phyloP scores from a whole-genome alignment of 179 eudicot genomes.

The Carnegiea gigantea region DNA sequence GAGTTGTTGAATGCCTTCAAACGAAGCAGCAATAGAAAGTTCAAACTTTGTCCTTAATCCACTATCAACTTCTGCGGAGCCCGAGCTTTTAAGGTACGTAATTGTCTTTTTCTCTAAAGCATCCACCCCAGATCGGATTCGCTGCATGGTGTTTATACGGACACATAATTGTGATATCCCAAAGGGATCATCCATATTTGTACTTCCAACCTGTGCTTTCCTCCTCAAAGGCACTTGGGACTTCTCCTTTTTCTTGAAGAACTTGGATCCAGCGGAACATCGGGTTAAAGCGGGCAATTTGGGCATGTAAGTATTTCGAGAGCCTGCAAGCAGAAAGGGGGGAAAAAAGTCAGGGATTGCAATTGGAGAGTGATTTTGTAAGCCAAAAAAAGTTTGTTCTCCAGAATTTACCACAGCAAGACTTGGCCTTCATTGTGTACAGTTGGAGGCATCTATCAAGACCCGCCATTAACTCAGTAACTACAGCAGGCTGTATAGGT shows the following conservation, averaged over 20 bases:
- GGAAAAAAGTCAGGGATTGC: conserved; percentile 6
- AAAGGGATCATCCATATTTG: conserved; percentile 41
- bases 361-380: too few relatives aligned
- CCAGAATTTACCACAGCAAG: conserved; percentile 70
- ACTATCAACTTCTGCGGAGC: conserved; percentile 36
- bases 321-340: conserved; percentile 46
- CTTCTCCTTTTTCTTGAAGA: conserved; percentile 73
- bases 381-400: neutral
- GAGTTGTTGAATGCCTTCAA: conserved; percentile 67
- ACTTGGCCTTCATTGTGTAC: conserved; percentile 65
- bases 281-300: conserved; percentile 76
- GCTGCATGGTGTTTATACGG: conserved; percentile 74
- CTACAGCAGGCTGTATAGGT: conserved; percentile 69
- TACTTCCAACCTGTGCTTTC: conserved; percentile 48
- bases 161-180: conserved; percentile 68
- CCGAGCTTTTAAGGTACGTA: conserved; percentile 50
- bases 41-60: conserved; percentile 49
- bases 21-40: conserved; percentile 57
- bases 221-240: conserved; percentile 42
- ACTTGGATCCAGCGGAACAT: conserved; percentile 72
- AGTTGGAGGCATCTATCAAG: conserved; percentile 74
- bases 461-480: conserved; percentile 65
- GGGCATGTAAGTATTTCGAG: conserved; percentile 56
- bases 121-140: conserved; percentile 60
- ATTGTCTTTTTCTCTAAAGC: conserved; percentile 57